These are phyloP conservation scores for Exophiala xenobiotica DNA, from an alignment of 2,329 filamentous ascomycete species.

Conservation along the genomic window DNA sequence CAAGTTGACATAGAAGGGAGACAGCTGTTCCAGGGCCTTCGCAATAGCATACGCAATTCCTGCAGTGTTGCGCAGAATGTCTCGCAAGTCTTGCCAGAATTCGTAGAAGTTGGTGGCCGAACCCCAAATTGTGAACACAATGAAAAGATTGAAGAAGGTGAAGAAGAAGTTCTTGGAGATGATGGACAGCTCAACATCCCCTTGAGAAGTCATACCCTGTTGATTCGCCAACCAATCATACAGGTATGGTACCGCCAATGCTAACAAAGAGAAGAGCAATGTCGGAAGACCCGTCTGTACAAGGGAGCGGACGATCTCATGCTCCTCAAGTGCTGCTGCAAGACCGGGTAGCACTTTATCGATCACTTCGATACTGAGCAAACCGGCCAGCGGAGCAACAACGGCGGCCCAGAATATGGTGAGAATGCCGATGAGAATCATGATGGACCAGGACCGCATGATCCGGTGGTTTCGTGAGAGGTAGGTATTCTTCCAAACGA, in stretches of 20 bases:
- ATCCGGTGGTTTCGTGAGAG: constrained; percentile 71
- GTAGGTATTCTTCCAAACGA: constrained; percentile 96
- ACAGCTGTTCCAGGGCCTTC: constrained; percentile 68
- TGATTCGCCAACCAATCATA: constrained; percentile 90
- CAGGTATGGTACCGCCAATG: constrained; percentile 84
- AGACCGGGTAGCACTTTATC: constrained; percentile 69
- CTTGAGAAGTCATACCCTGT: constrained; percentile 93
- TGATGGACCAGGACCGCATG: constrained; percentile 78
- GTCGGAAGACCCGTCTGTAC: constrained; percentile 88
- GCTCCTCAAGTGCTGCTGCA: constrained; percentile 63
- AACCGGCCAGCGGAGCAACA: constrained; percentile 72
- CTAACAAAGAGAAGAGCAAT: constrained; percentile 78
- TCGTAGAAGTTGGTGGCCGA: constrained; percentile 73
- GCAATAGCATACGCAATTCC: constrained; percentile 75
- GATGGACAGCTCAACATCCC: constrained; percentile 88
- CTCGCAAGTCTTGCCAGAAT: constrained; percentile 62
- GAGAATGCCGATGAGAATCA: constrained; percentile 75
- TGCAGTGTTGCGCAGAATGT: constrained; percentile 75
- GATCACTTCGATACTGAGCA: constrained; percentile 80
- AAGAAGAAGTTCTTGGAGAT: constrained; percentile 99
- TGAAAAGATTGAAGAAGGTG: constrained; percentile 97
- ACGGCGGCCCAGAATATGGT: constrained; percentile 87
- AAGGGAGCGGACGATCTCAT: constrained; percentile 70
- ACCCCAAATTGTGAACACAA: constrained; percentile 86
- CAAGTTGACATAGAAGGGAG: constrained; percentile 87